Conservation (phyloP, 2,329 filamentous ascomycete genomes). For the Neurospora sp. region DNA sequence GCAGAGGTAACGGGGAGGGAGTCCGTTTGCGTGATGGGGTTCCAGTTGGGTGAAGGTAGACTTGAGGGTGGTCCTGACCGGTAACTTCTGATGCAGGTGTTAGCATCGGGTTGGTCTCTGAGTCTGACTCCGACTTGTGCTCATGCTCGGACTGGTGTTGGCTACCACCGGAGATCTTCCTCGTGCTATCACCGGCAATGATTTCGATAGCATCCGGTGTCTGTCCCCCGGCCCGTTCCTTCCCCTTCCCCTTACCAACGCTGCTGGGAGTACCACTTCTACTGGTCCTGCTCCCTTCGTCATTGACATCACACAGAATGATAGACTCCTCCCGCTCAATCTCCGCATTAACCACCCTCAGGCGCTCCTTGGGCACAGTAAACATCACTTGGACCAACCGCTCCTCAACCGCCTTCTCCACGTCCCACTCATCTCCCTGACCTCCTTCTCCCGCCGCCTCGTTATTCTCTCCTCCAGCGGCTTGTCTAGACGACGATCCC, state of each 20-base stretch:
- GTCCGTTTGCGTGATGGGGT: neutral
- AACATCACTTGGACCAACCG: conserved; percentile 79
- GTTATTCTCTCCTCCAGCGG: conserved; percentile 32
- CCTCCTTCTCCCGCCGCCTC: conserved; percentile 39
- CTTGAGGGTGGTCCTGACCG: neutral
- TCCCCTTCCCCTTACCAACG: neutral
- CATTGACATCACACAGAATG: neutral
- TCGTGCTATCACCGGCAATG: neutral
- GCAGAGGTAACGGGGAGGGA: neutral
- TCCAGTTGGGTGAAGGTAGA: neutral
- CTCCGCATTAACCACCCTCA: conserved; percentile 83
- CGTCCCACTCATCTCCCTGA: conserved; percentile 62
- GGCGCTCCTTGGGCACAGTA: conserved; percentile 76
- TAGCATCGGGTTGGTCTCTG: neutral
- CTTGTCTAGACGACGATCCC: conserved; percentile 4
- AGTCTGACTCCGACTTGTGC: neutral
- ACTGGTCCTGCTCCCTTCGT: neutral
- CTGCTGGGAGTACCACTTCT: neutral
- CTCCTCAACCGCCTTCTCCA: conserved; percentile 62
- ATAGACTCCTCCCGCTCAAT: conserved; percentile 28
- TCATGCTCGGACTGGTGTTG: neutral
- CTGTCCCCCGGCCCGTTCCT: neutral
- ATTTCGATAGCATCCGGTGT: neutral
- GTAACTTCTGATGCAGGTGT: neutral
- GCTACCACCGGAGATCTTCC: neutral